Base-by-base conservation (phyloP, 768 basidiomycete genomes). In the Royoungia palumana region DNA sequence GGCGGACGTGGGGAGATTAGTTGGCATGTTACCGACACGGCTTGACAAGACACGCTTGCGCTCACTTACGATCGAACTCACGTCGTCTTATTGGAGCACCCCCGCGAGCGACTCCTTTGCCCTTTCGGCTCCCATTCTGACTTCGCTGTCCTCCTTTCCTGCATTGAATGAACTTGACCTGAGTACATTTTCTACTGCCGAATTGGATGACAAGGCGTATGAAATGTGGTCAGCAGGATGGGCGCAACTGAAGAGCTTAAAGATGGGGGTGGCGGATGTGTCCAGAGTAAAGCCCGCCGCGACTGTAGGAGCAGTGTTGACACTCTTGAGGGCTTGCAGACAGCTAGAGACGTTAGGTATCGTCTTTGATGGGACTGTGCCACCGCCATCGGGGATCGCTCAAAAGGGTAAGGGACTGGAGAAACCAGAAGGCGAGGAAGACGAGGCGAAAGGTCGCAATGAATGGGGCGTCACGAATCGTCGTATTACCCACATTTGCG, bases 11-110 rank as follows among this genome's bases (percentile, higher is more conserved):
- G 50, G 49, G 4, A 36, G 44, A 0, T 17, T 65, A 7, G 21
- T 61, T 6, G 30, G 21, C 1, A 37, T 49, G 20, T 30, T 65
- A 8, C 52, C 55, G 1, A 32, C 16, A 2, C 60, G 41, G 19
- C 24, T 64, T 2, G 56, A 60, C 45, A 54, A 46, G 34, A 16
- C 16, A 1, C 50, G 35, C 0, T 21, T 64, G 1, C 51, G 16
- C 11, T n/a, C 43, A 16, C 49, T 64, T 40, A 47, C 45, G 5
- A 28, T 62, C 44, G 58, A 64, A 34, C 44, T 64, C 36, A 65
- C 60, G 3, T 66, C 61, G 12, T 63, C 63, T 1, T 65, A 65
- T 34, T 65, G 63, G 61, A 56, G 51, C 16, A 51, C 56, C 2
- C 56, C 58, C 0, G 49, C 58, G 4, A 58, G 53, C 46, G 60